Evolutionary conservation across 2,329 filamentous ascomycete species (phyloP), one percentile per base, ranked within the genome.

Genomic region (Cordyceps cateniannulata): DNA sequence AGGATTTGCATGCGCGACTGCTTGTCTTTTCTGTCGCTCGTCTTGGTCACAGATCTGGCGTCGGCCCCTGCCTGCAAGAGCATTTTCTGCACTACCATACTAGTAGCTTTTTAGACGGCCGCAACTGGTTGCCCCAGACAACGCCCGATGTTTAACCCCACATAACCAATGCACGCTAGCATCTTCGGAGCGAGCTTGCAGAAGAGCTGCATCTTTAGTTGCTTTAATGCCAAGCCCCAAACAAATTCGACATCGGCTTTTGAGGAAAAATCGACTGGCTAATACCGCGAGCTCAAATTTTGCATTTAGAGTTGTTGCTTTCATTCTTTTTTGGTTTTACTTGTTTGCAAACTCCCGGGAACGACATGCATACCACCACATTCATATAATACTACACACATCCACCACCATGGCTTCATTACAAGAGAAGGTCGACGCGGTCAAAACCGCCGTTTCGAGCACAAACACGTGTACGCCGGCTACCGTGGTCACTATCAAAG

Each of bases 381-480:
- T 60, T 61, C 66, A 51, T 52, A 61, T 57, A 61, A 61, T 44
- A 54, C 29, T 22, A 59, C 40, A 63, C 50, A 66, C 65, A 69
- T 69, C 66, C 65, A 65, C 64, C 62, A 65, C 66, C 62, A 80
- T 81, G 78, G 71, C 76, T 74, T 75, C 77, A 63, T 64, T 73
- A 68, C 73, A 76, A 65, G 69, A 69, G 65, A 77, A 78, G 66
- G 70, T 69, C 67, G 78, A 81, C 63, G 76, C 80, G 63, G 78
- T 84, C 68, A 85, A 84, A 68, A 73, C 75, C 63, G 81, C 82
- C 47, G 73, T 85, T 64, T 74, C 79, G 63, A 82, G 79, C 59
- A 76, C 77, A 14, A 72, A 79, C 51, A 84, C 78, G 66, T 86
- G 83, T 71, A 83, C 81, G 48, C 72, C 79, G 24, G 69, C 77